Conservation (phyloP, 306 rosid genomes). For the Vigna trinervia region DNA sequence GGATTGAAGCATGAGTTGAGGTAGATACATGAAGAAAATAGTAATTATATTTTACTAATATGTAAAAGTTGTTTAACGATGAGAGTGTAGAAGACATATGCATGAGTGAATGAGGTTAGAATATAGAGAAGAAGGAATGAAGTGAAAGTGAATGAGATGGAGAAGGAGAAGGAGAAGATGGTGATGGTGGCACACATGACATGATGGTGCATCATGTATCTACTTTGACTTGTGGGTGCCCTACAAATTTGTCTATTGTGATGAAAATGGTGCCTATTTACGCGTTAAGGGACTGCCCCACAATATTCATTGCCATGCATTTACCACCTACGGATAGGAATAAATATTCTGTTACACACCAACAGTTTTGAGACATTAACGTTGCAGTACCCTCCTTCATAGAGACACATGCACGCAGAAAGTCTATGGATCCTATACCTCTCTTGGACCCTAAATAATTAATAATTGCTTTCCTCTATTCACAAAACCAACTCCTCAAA, state of each 20-base stretch:
- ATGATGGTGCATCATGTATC: slow-evolving; percentile 29
- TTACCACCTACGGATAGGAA: slow-evolving; percentile 46
- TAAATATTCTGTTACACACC: slow-evolving; percentile 48
- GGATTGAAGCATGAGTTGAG: too few species aligned
- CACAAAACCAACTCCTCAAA: too few species aligned
- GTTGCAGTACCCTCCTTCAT: slow-evolving; percentile 24
- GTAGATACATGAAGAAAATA: too few species aligned
- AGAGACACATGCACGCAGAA: slow-evolving; percentile 33
- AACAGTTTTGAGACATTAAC: slow-evolving; percentile 36
- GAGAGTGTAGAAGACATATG: background rate
- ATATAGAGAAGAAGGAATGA: background rate
- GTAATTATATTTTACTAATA: too few species aligned
- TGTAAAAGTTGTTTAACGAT: too few species aligned
- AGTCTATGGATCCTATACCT: slow-evolving; percentile 25
- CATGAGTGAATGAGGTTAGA: background rate
- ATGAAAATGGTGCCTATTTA: slow-evolving; percentile 43
- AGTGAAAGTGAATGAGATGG: background rate
- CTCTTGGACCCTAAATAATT: slow-evolving; percentile 8
- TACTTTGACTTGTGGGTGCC: slow-evolving; percentile 46
- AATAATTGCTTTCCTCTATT: too few species aligned
- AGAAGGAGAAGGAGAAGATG: slow-evolving; percentile 30
- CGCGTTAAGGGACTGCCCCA: slow-evolving; percentile 40
- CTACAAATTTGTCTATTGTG: slow-evolving; percentile 49
- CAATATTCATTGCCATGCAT: slow-evolving; percentile 50
- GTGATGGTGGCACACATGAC: background rate